These are phyloP conservation scores for Umbelopsis vinacea DNA, from an alignment of 192 early-diverging fungal genomes.

Conservation along the genomic window DNA sequence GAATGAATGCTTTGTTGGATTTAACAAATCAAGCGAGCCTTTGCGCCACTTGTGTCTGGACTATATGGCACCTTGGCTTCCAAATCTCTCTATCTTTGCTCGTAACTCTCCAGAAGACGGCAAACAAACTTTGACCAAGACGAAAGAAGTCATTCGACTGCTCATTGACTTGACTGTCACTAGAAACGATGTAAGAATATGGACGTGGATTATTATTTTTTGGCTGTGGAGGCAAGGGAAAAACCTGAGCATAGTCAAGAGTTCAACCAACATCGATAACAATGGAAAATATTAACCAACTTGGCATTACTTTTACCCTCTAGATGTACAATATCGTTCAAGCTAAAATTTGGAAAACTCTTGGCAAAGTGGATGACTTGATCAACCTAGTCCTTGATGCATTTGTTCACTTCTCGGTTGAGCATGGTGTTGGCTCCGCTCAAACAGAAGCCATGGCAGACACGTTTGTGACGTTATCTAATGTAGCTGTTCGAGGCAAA, in stretches of 20 bases:
- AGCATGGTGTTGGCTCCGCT: constrained; percentile 76
- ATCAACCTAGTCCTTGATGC: constrained; percentile 80
- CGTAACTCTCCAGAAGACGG: constrained; percentile 46
- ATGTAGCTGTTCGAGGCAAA: constrained; percentile 80
- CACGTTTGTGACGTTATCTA: constrained; percentile 82
- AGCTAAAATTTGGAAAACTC: constrained; percentile 80
- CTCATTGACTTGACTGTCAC: constrained; percentile 85
- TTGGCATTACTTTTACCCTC: background rate
- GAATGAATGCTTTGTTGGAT: constrained; percentile 81
- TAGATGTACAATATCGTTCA: constrained; percentile 85
- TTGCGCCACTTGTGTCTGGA: constrained; percentile 83
- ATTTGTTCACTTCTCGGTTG: constrained; percentile 80
- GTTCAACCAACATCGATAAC: no score
- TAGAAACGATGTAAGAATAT: constrained; percentile 64
- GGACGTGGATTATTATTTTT: no score
- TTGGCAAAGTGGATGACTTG: constrained; percentile 82
- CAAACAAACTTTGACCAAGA: constrained; percentile 59
- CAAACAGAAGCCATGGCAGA: constrained; percentile 88
- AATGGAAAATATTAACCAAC: background rate
- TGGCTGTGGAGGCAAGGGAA: no score
- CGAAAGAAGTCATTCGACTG: constrained; percentile 76
- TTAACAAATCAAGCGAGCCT: constrained; percentile 72
- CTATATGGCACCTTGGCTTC: constrained; percentile 90
- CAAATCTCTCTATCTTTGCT: constrained; percentile 72
- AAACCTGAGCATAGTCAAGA: no score